phyloP scores from a whole-genome alignment of 176 grass and related monocot species.

The Oryza meyeriana region DNA sequence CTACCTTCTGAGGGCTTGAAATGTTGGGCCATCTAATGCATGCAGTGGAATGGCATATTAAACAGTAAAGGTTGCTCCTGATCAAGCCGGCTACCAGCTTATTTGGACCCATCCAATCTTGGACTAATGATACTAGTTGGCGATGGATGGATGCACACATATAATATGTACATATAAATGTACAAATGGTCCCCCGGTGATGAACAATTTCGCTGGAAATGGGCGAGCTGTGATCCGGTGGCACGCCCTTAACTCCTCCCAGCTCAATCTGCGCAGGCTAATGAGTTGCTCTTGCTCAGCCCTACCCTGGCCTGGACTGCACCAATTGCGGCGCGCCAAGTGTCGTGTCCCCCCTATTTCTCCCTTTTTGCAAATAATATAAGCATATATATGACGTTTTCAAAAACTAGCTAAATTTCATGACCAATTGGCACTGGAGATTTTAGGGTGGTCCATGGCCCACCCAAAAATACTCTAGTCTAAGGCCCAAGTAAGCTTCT shows the following conservation, averaged over 20 bases:
- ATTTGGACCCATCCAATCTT: constrained; percentile 35
- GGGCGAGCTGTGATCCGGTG: neutral
- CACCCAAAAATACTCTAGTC: too few species aligned
- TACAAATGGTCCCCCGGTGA: constrained; percentile 16
- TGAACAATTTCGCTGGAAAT: neutral
- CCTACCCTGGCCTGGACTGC: neutral
- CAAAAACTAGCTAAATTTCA: too few species aligned
- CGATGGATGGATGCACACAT: neutral
- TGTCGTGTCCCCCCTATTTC: neutral
- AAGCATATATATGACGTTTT: too few species aligned
- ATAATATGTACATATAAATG: neutral
- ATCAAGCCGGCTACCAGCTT: constrained; percentile 13
- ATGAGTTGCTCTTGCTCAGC: neutral
- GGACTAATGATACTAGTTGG: constrained; percentile 29
- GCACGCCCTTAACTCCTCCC: neutral
- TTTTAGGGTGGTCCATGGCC: too few species aligned
- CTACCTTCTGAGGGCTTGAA: neutral
- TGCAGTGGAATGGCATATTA: constrained; percentile 42
- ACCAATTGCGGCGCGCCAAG: neutral
- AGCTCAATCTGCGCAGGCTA: constrained; percentile 22
- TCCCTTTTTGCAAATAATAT: too few species aligned
- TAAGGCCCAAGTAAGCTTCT: too few species aligned
- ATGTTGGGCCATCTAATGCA: constrained; percentile 10
- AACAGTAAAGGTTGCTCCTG: constrained; percentile 35
- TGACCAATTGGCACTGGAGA: too few species aligned